Evolutionary conservation across 1,284 basidiomycete genomes (phyloP).

Genomic region (Mycena sp.): DNA sequence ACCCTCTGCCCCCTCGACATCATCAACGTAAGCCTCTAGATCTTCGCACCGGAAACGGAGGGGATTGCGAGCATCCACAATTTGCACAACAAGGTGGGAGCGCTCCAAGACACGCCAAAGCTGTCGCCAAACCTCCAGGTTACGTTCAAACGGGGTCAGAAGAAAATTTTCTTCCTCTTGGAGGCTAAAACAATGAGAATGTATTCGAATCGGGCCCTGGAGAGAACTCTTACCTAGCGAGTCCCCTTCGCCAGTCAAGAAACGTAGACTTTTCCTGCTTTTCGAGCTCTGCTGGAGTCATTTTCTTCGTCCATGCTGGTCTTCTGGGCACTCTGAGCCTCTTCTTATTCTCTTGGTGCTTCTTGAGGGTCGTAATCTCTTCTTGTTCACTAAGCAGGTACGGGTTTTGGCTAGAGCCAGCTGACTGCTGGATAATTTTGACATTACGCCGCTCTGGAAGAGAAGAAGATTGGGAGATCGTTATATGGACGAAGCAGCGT

Average conservation of each 20-base stretch:
- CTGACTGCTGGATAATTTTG: constrained; percentile 84
- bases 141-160: constrained; percentile 95
- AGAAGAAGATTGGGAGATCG: neutral
- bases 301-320: constrained; percentile 87
- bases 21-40: constrained; percentile 88
- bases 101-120: constrained; percentile 95
- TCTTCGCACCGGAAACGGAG: constrained; percentile 93
- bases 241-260: constrained; percentile 88
- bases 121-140: constrained; percentile 96
- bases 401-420: constrained; percentile 80
- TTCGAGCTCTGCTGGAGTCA: constrained; percentile 84
- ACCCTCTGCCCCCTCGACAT: constrained; percentile 82
- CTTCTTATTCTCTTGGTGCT: constrained; percentile 79
- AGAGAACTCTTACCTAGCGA: constrained; percentile 76
- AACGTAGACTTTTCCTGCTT: constrained; percentile 90
- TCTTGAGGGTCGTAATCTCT: constrained; percentile 79
- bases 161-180: constrained; percentile 86
- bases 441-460: constrained; percentile 88
- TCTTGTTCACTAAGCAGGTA: constrained; percentile 89
- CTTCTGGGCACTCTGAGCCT: constrained; percentile 87
- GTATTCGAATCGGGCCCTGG: constrained; percentile 1
- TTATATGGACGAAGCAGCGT: neutral
- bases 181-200: constrained; percentile 56
- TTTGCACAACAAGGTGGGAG: constrained; percentile 94
- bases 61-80: constrained; percentile 95